Base-by-base conservation (phyloP, 1,139 yeast genomes). In the Diutina pseudorugosa region DNA sequence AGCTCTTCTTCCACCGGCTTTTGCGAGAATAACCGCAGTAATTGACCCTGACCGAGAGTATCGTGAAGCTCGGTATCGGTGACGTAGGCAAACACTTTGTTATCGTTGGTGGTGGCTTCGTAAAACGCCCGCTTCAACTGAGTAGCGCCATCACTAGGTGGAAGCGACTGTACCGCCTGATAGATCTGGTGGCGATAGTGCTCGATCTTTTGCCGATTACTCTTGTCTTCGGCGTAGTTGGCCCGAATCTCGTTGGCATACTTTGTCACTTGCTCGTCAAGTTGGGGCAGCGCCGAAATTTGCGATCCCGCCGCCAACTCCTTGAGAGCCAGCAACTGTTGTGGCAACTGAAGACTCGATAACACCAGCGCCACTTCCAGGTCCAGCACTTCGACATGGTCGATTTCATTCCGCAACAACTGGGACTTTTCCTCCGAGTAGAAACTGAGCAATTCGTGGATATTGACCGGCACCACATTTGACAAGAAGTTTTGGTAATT, bases 371-470 rank as follows among this genome's bases (percentile, higher is more conserved):
- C 67, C 52, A 85, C 73, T 61, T 90, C 95, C 63, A 88, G 86
- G 57, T 89, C 82, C 0, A 96, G 87, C 14, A 89, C 77, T 54
- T 87, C 93, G 30, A 82, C 79, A 57, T 77, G 76, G 56, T 90
- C 98, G 51, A 83, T 75, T 61, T 88, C 93, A 53, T 73, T 75
- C 59, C 98, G 76, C 52, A 90, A 68, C 52, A 88, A 68, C 56
- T 80, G 82, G 0, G 96, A 91, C 65, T 89, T 87, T 63, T 87
- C 91, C 63, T 93, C 98, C 0, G 96, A 86, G 64, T 93, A 93
- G 58, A 82, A 73, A 59, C 96, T 88, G 54, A 88, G 78, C 60
- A 87, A 81, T 63, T 91, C 96, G 63, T 90, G 96, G 41, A 91
- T 88, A 49, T 83, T 80, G 60, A 90, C 73, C 1, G 98, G 98